phyloP scores from a whole-genome alignment of 2,329 filamentous ascomycete species.

The Phialocephala subalpina region DNA sequence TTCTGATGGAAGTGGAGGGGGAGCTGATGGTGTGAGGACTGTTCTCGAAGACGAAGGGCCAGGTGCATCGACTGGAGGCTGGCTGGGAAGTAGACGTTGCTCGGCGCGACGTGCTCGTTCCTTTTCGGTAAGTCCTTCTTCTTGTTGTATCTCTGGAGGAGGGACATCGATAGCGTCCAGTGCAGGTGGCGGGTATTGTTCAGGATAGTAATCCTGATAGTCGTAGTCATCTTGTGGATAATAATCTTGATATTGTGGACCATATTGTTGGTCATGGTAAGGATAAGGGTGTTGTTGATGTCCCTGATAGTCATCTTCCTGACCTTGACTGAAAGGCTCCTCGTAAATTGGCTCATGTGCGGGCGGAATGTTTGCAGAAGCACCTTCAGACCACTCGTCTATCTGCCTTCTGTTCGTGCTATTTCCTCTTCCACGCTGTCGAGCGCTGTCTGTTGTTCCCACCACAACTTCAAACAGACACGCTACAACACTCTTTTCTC shows the following conservation, averaged over 20 bases:
- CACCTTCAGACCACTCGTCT: constrained; percentile 32
- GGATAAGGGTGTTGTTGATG: constrained; percentile 38
- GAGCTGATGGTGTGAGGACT: constrained; percentile 51
- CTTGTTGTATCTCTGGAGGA: constrained; percentile 65
- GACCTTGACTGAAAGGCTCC: constrained; percentile 25
- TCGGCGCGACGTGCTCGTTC: constrained; percentile 81
- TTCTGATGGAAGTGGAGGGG: constrained; percentile 45
- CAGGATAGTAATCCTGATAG: constrained; percentile 22
- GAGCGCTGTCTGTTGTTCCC: constrained; percentile 79
- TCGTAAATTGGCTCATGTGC: constrained; percentile 36
- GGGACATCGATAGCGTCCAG: constrained; percentile 60
- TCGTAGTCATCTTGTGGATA: constrained; percentile 27
- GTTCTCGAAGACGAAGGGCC: constrained; percentile 50
- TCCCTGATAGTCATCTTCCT: constrained; percentile 20
- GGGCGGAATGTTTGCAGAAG: constrained; percentile 25
- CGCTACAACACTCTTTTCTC: constrained; percentile 91
- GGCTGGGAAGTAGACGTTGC: constrained; percentile 80
- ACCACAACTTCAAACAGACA: constrained; percentile 88
- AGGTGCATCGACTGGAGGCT: constrained; percentile 63
- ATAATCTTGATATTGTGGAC: constrained; percentile 37
- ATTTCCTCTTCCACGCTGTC: constrained; percentile 40
- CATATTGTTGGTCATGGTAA: constrained; percentile 45
- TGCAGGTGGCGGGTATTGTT: constrained; percentile 39
- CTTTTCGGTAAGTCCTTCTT: constrained; percentile 79
- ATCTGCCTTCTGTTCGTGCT: constrained; percentile 27